Percentiles rank a stretch among this genome's conserved stretches.
Conservation (phyloP, 306 rosid species). For the Rubus idaeus region DNA sequence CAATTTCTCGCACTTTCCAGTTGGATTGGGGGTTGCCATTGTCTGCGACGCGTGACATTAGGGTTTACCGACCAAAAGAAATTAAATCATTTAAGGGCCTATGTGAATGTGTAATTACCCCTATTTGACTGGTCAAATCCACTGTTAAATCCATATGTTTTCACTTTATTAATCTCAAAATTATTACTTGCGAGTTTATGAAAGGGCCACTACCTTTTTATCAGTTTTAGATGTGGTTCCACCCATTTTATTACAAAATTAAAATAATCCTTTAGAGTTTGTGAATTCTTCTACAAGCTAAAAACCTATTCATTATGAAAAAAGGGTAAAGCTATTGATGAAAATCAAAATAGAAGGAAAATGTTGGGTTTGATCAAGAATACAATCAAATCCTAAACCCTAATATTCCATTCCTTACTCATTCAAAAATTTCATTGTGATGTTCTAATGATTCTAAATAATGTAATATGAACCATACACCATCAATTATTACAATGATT, state of each 20-base stretch:
- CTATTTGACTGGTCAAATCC: conserved; percentile 19
- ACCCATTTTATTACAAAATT: background rate
- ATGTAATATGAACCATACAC: background rate
- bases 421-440: background rate
- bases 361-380: too few species aligned
- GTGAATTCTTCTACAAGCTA: too few species aligned
- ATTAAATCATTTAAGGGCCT: too few species aligned
- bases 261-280: too few species aligned
- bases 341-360: too few species aligned
- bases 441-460: background rate
- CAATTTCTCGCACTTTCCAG: conserved; percentile 33
- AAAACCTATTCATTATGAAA: too few species aligned
- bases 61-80: background rate
- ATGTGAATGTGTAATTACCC: conserved; percentile 15
- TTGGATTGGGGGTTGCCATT: background rate
- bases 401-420: too few species aligned
- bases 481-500: background rate
- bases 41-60: conserved; percentile 11
- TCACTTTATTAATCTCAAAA: too few species aligned
- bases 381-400: too few species aligned
- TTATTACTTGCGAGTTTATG: background rate
- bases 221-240: background rate
- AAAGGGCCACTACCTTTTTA: too few species aligned
- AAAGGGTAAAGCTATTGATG: too few species aligned
- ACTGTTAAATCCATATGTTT: background rate